Evolutionary conservation across 2,329 filamentous ascomycete species (phyloP).

Genomic region (Fusarium albosuccineum): DNA sequence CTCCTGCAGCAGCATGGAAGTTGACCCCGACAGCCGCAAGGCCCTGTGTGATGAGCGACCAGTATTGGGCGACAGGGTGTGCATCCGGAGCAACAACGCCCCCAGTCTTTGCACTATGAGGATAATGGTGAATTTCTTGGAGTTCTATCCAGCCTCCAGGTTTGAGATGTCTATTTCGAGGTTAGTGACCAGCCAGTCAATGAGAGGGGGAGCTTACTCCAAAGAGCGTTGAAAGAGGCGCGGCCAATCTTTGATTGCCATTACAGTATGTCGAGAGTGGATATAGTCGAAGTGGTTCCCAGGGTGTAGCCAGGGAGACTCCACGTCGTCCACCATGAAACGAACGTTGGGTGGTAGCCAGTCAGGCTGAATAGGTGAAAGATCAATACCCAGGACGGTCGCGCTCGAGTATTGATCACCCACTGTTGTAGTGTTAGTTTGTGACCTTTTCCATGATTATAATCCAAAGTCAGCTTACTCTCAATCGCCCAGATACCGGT

Average conservation of each 20-base stretch:
- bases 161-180: constrained; percentile 59
- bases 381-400: constrained; percentile 59
- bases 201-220: constrained; percentile 29
- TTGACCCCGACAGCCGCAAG: constrained; percentile 61
- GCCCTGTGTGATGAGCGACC: constrained; percentile 60
- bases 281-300: constrained; percentile 70
- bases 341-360: constrained; percentile 68
- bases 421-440: constrained; percentile 53
- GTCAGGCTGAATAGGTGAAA: constrained; percentile 63
- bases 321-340: constrained; percentile 70
- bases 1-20: constrained; percentile 58
- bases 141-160: constrained; percentile 69
- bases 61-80: constrained; percentile 61
- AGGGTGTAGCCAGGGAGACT: constrained; percentile 68
- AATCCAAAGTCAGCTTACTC: constrained; percentile 48
- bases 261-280: constrained; percentile 69
- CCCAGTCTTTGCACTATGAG: constrained; percentile 57
- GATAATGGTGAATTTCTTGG: constrained; percentile 66
- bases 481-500: constrained; percentile 73
- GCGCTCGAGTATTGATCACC: constrained; percentile 59
- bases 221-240: constrained; percentile 56
- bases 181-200: not conserved
- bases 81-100: constrained; percentile 52
- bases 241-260: constrained; percentile 69
- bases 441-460: not conserved